Percentiles rank a stretch among this genome's conserved stretches.
Evolutionary conservation across 345 rosid genomes (phyloP).

Genomic region (Sisymbrium irio): DNA sequence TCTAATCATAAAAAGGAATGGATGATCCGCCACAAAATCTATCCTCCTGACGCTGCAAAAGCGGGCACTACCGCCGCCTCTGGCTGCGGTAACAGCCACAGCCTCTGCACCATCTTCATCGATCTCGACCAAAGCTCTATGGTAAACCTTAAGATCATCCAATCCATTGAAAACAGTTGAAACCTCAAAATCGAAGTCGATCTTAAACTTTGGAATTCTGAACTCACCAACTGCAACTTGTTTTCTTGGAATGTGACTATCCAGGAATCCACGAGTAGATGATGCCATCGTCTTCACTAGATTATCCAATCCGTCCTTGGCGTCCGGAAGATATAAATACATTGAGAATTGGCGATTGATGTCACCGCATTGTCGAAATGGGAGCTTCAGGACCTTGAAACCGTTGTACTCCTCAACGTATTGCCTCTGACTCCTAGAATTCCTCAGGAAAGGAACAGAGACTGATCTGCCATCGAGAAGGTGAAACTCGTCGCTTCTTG

Average conservation of each 20-base stretch:
- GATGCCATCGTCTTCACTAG: no score
- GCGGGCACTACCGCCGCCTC: no score
- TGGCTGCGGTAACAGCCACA: no score
- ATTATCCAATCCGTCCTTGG: no score
- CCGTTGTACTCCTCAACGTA: no score
- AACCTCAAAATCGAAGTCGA: constrained; percentile 55
- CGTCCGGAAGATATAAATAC: no score
- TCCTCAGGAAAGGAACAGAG: neutral
- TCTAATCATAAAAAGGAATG: constrained; percentile 14
- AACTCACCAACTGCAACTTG: constrained; percentile 44
- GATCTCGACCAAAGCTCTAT: no score
- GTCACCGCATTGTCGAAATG: no score
- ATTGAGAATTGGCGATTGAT: no score
- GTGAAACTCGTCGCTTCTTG: neutral
- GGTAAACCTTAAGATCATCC: neutral
- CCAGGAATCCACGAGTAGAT: constrained; percentile 47
- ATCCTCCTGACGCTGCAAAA: neutral
- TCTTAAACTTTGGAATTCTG: constrained; percentile 56
- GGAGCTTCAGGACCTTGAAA: no score
- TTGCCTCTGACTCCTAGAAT: no score
- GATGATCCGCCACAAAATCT: constrained; percentile 22
- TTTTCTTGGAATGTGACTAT: constrained; percentile 41
- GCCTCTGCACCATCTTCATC: no score
- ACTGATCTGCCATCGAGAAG: neutral
- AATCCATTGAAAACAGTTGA: constrained; percentile 43